These are phyloP conservation scores for Chloris gayana DNA, from an alignment of 176 grass and related monocot genomes.

Conservation along the genomic window DNA sequence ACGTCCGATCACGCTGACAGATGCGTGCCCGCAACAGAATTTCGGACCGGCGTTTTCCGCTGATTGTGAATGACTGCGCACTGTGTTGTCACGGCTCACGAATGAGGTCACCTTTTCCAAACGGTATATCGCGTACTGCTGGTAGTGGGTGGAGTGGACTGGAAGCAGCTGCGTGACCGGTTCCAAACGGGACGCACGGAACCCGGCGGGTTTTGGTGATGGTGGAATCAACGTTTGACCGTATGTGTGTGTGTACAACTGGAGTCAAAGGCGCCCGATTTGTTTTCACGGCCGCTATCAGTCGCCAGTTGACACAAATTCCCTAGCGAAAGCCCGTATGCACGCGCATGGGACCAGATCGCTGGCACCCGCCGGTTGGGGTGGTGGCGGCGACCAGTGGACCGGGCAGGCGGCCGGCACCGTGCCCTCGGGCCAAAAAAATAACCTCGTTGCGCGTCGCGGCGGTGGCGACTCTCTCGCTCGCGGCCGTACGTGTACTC, in stretches of 20 bases:
- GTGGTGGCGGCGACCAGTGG: too few species aligned
- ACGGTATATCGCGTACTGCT: too few species aligned
- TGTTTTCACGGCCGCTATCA: neutral
- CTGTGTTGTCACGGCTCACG: conserved; percentile 14
- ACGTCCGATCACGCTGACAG: accelerated
- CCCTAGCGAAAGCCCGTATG: too few species aligned
- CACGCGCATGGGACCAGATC: neutral
- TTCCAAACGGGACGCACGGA: neutral
- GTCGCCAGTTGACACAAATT: neutral
- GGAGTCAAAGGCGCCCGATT: neutral
- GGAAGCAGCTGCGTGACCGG: neutral
- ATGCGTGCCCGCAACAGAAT: neutral
- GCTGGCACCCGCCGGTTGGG: too few species aligned
- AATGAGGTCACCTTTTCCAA: conserved; percentile 29
- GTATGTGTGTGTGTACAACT: neutral
- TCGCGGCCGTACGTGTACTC: too few species aligned
- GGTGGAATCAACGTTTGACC: neutral
- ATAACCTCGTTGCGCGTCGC: too few species aligned
- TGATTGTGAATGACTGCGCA: neutral
- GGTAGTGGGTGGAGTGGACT: neutral
- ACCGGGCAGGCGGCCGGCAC: too few species aligned
- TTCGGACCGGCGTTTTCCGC: neutral
- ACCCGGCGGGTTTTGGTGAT: neutral
- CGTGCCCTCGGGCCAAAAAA: too few species aligned
- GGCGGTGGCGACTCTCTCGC: too few species aligned